phyloP scores from a whole-genome alignment of 2,329 filamentous ascomycete genomes.

The Arthrobotrys conoides region DNA sequence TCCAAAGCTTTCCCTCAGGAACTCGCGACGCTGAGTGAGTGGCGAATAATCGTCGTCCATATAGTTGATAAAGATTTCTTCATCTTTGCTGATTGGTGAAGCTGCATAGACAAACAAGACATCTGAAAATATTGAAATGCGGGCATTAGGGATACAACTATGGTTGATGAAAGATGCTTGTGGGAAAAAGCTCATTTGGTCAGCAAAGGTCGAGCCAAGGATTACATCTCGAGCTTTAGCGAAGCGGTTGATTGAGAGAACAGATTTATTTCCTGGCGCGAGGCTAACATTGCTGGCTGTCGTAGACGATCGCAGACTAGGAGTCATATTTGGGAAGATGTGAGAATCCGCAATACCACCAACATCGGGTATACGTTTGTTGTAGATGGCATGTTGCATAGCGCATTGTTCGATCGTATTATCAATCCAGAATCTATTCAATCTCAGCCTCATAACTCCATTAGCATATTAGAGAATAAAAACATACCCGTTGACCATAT shows the following conservation, averaged over 20 bases:
- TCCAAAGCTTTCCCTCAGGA: conserved; percentile 13
- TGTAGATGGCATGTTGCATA: conserved; percentile 29
- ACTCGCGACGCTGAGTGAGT: conserved; percentile 6
- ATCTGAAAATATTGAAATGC: conserved; percentile 37
- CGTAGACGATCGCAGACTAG: neutral
- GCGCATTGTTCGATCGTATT: conserved; percentile 33
- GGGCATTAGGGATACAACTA: conserved; percentile 44
- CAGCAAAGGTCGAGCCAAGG: neutral
- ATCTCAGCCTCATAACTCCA: neutral
- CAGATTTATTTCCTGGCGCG: neutral
- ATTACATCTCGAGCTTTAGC: neutral
- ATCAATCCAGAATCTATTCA: conserved; percentile 41
- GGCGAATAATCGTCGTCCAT: conserved; percentile 44
- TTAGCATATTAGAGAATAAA: neutral
- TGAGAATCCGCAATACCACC: conserved; percentile 30
- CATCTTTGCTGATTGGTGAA: conserved; percentile 10
- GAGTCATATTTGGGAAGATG: conserved; percentile 7
- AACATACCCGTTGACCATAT: conserved; percentile 36
- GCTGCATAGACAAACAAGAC: conserved; percentile 43
- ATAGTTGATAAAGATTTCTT: conserved; percentile 47
- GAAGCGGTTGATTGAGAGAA: neutral
- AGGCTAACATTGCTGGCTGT: neutral
- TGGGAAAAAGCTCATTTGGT: conserved; percentile 43
- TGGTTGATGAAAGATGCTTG: conserved; percentile 47
- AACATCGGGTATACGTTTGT: conserved; percentile 1